A percentile compares a stretch with the other conserved stretches of the same genome.
Evolutionary conservation across 2,329 filamentous ascomycete species (phyloP).

Genomic region (Myriangium duriaei): DNA sequence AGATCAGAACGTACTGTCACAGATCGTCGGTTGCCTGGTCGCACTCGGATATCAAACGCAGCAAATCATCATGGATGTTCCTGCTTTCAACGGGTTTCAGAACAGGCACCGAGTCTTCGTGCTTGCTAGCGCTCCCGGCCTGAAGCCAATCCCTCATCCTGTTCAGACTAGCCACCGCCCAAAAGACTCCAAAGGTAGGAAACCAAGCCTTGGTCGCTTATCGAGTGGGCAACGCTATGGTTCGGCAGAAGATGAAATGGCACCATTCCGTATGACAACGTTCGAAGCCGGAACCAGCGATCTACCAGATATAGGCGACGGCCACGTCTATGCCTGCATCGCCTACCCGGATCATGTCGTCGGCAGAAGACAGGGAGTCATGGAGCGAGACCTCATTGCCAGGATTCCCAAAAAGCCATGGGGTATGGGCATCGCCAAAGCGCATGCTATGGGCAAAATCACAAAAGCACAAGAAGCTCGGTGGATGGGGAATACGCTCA

Average conservation of each 20-base stretch:
- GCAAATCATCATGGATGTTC: constrained; percentile 56
- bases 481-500: background rate
- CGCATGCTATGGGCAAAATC: constrained; percentile 10
- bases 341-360: constrained; percentile 55
- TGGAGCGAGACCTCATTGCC: constrained; percentile 36
- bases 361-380: constrained; percentile 27
- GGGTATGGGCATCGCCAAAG: constrained; percentile 21
- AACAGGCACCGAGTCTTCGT: constrained; percentile 57
- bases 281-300: constrained; percentile 44
- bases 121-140: constrained; percentile 55
- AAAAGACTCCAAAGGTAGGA: constrained; percentile 13
- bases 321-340: constrained; percentile 48
- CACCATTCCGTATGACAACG: constrained; percentile 48
- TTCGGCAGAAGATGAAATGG: constrained; percentile 35
- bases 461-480: constrained; percentile 3
- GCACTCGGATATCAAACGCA: constrained; percentile 66
- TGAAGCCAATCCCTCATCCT: constrained; percentile 44
- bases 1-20: constrained; percentile 55
- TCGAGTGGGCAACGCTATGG: constrained; percentile 51
- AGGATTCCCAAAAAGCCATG: constrained; percentile 46
- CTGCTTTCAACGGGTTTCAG: constrained; percentile 55
- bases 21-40: constrained; percentile 60
- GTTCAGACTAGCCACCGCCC: constrained; percentile 45
- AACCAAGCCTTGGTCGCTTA: constrained; percentile 41
- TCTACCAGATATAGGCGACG: constrained; percentile 51